A percentile compares a stretch with the other conserved stretches of the same genome.
Conservation (phyloP, 139 green algal genomes). For the Closterium sp. region DNA sequence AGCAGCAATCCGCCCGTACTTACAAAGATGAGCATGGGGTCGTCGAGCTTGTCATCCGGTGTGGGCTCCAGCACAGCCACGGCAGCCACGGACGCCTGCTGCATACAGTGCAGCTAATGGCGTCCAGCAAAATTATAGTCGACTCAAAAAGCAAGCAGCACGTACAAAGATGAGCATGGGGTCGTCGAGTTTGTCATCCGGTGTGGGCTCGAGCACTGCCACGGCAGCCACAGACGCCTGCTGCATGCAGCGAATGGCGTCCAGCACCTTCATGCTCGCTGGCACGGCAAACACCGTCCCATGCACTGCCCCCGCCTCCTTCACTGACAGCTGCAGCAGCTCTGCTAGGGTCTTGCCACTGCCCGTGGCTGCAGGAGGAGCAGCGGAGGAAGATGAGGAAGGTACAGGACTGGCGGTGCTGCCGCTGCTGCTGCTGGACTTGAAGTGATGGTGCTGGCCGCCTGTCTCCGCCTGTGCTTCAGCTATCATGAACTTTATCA, state of each 20-base stretch:
- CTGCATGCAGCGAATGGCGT: constrained; percentile 18
- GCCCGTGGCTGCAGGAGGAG: too few relatives aligned
- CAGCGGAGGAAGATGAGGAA: too few relatives aligned
- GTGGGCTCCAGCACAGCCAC: too few relatives aligned
- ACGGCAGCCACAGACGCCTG: not conserved
- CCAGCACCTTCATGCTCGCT: constrained; percentile 7
- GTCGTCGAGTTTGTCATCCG: not conserved
- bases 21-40: too few relatives aligned
- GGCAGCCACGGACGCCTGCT: too few relatives aligned
- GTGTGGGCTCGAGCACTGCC: not conserved
- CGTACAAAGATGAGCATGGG: constrained; percentile 2
- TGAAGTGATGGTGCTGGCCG: not conserved
- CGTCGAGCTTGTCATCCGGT: too few relatives aligned
- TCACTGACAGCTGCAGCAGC: not conserved
- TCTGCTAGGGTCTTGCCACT: not conserved
- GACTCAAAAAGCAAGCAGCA: not conserved
- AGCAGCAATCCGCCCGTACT: too few relatives aligned
- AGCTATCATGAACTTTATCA: not conserved
- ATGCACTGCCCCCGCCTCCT: not conserved
- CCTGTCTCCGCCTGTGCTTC: not conserved
- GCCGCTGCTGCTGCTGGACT: not conserved
- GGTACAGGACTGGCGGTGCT: not conserved
- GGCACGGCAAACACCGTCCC: constrained; percentile 16
- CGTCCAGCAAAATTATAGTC: too few relatives aligned
- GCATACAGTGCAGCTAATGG: too few relatives aligned